Evolutionary conservation across 1,284 basidiomycete species (phyloP).

Genomic region (Tilletia horrida): DNA sequence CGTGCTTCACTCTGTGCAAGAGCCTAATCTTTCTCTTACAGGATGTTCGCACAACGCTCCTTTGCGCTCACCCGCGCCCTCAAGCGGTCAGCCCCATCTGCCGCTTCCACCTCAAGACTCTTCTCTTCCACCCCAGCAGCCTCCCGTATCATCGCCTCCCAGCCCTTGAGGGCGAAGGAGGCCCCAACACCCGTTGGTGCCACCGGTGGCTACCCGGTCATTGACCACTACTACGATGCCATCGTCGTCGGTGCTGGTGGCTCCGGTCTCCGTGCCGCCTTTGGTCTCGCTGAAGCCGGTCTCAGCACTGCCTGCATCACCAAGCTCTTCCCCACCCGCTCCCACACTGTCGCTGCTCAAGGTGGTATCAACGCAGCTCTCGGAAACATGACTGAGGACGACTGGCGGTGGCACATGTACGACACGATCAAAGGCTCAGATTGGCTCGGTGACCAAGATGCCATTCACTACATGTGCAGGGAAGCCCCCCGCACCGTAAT

Average conservation of each 20-base stretch:
- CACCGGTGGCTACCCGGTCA: constrained; percentile 75
- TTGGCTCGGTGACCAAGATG: constrained; percentile 98
- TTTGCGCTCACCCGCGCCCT: constrained; percentile 5
- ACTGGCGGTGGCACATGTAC: constrained; percentile 99
- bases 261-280: constrained; percentile 94
- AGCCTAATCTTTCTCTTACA: not conserved
- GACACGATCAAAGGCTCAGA: constrained; percentile 99
- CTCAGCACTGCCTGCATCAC: constrained; percentile 92
- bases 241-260: constrained; percentile 74
- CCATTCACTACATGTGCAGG: constrained; percentile 98
- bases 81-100: not conserved
- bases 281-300: constrained; percentile 96
- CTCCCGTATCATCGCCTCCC: constrained; percentile 67
- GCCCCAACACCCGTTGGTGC: constrained; percentile 59
- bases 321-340: constrained; percentile 95
- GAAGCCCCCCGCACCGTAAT: constrained; percentile 91
- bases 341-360: constrained; percentile 98
- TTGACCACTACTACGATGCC: constrained; percentile 71
- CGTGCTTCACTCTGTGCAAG: too few relatives aligned
- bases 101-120: not conserved
- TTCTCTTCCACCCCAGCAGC: constrained; percentile 45
- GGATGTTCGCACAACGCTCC: constrained; percentile 13
- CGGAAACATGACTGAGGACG: constrained; percentile 72
- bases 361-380: constrained; percentile 99
- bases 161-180: constrained; percentile 76